Evolutionary conservation across 2,329 filamentous ascomycete genomes (phyloP).

Genomic region (Xylaria sp.): DNA sequence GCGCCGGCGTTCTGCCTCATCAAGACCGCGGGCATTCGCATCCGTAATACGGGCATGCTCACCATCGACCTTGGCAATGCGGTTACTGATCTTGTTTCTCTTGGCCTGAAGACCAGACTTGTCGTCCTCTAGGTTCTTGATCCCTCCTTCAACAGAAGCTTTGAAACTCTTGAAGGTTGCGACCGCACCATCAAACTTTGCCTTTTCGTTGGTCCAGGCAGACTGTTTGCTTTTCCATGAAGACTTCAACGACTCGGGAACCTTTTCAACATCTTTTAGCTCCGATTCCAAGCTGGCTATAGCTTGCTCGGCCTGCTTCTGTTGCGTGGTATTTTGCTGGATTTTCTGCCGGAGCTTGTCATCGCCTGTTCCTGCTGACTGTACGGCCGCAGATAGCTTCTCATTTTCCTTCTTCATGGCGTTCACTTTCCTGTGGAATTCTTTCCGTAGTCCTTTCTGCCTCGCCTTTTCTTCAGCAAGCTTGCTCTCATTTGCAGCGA

Average conservation of each 20-base stretch:
- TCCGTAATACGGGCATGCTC: slow-evolving; percentile 74
- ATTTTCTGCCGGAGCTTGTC: slow-evolving; percentile 78
- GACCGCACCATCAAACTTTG: slow-evolving; percentile 63
- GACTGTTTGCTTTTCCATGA: slow-evolving; percentile 62
- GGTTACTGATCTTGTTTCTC: slow-evolving; percentile 72
- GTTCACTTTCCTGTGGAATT: slow-evolving; percentile 73
- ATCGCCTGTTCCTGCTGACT: slow-evolving; percentile 73
- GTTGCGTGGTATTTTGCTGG: slow-evolving; percentile 75
- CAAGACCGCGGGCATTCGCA: slow-evolving; percentile 68
- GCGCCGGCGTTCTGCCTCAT: slow-evolving; percentile 65
- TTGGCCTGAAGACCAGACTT: slow-evolving; percentile 68
- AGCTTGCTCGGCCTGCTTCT: slow-evolving; percentile 67
- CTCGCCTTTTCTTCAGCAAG: slow-evolving; percentile 71
- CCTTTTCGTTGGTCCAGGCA: slow-evolving; percentile 60
- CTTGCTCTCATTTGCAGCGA: slow-evolving; percentile 72
- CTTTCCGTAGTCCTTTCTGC: slow-evolving; percentile 73
- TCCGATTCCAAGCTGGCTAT: slow-evolving; percentile 60
- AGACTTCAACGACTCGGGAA: slow-evolving; percentile 66
- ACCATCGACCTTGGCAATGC: slow-evolving; percentile 74
- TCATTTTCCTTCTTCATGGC: slow-evolving; percentile 76
- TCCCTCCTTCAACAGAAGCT: slow-evolving; percentile 64
- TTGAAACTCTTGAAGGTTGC: slow-evolving; percentile 64
- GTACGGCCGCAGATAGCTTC: slow-evolving; percentile 67
- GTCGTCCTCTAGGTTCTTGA: slow-evolving; percentile 68
- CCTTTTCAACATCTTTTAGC: slow-evolving; percentile 67